Conservation (phyloP, 176 grass and related monocot genomes). For the Oryza rufipogon region DNA sequence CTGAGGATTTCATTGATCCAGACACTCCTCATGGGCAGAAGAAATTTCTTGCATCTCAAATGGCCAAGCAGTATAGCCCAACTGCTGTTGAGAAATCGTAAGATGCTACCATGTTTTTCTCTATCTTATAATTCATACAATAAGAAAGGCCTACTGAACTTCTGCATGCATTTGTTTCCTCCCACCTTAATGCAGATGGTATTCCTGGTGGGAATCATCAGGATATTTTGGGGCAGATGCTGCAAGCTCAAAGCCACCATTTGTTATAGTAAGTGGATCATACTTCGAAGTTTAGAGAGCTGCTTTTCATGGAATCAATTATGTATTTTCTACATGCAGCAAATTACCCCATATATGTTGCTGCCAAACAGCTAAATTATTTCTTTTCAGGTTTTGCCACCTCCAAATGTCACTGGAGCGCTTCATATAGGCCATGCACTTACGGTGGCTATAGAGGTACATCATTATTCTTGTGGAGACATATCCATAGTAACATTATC, state of each 20-base stretch:
- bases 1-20: slow-evolving; percentile 62
- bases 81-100: slow-evolving; percentile 61
- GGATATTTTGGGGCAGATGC: slow-evolving; percentile 56
- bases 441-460: slow-evolving; percentile 58
- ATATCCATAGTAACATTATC: not conserved
- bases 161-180: not conserved
- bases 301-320: slow-evolving; percentile 5
- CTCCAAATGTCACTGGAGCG: slow-evolving; percentile 71
- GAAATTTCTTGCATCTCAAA: slow-evolving; percentile 52
- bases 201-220: slow-evolving; percentile 69
- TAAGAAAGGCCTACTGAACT: not conserved
- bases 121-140: not conserved
- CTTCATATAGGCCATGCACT: slow-evolving; percentile 74
- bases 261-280: slow-evolving; percentile 62
- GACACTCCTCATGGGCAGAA: slow-evolving; percentile 52
- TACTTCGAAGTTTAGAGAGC: not conserved
- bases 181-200: slow-evolving; percentile 48
- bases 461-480: not conserved
- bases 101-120: not conserved
- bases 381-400: slow-evolving; percentile 54
- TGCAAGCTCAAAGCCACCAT: slow-evolving; percentile 60
- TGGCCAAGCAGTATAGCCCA: slow-evolving; percentile 67
- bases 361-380: not conserved
- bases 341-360: not conserved
- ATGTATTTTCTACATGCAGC: not conserved